Evolutionary conservation across 2,329 filamentous ascomycete genomes (phyloP).

Genomic region (Penicillium glabrum): DNA sequence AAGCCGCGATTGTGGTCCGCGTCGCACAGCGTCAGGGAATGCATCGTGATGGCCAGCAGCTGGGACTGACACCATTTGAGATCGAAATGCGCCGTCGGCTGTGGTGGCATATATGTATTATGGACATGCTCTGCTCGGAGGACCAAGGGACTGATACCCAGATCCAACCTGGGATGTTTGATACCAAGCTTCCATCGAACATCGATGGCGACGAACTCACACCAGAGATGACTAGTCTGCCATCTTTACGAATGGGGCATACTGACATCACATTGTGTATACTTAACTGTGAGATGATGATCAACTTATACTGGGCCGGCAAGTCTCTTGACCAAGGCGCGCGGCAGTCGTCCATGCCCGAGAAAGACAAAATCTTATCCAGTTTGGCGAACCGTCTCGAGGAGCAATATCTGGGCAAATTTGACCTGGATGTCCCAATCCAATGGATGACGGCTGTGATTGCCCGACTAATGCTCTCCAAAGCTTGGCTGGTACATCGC

Average conservation of each 20-base stretch:
- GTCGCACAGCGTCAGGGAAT: too few species aligned
- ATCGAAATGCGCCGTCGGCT: conserved; percentile 28
- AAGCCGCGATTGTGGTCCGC: too few species aligned
- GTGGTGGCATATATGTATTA: conserved; percentile 31
- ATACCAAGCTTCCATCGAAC: conserved; percentile 26
- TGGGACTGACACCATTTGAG: conserved; percentile 13
- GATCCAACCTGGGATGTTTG: conserved; percentile 23
- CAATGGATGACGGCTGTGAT: conserved; percentile 64
- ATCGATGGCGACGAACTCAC: conserved; percentile 24
- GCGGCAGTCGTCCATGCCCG: neutral
- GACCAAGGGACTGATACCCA: conserved; percentile 28
- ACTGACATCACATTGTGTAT: conserved; percentile 29
- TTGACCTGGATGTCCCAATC: conserved; percentile 44
- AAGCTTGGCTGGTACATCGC: conserved; percentile 57
- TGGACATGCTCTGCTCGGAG: conserved; percentile 29
- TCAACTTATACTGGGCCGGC: conserved; percentile 9
- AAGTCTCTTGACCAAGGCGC: neutral
- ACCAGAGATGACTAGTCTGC: conserved; percentile 10
- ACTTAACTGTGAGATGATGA: conserved; percentile 18
- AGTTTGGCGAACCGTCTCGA: conserved; percentile 28
- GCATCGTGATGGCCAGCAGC: too few species aligned
- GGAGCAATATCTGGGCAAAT: conserved; percentile 29
- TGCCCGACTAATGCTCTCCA: conserved; percentile 65
- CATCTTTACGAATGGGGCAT: conserved; percentile 7
- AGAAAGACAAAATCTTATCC: conserved; percentile 23